Evolutionary conservation across 768 basidiomycete genomes (phyloP).

Genomic region (Mycena metata): DNA sequence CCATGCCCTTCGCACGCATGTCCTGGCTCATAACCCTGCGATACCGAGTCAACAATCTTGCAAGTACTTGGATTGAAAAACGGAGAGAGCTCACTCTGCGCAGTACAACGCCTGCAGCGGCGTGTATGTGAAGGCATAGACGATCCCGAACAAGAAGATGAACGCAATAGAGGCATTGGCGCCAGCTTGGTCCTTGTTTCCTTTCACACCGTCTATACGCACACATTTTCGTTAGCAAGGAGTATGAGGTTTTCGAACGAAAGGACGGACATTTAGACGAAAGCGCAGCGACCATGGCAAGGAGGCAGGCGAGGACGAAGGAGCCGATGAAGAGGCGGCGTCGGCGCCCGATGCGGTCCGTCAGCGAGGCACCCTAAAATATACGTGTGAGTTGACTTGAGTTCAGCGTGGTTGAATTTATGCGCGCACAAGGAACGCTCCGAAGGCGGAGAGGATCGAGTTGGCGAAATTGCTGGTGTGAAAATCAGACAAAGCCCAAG

Average conservation of each 20-base stretch:
- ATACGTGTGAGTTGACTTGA: neutral
- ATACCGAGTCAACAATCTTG: neutral
- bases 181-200: conserved; percentile 40
- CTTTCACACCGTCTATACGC: conserved; percentile 37
- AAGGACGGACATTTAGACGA: conserved; percentile 43
- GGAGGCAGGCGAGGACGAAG: conserved; percentile 39
- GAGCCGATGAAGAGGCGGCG: conserved; percentile 42
- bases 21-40: conserved; percentile 44
- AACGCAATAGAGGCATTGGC: conserved; percentile 45
- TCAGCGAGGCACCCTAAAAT: conserved; percentile 39
- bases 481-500: neutral
- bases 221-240: neutral
- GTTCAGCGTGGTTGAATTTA: neutral
- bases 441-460: conserved; percentile 44
- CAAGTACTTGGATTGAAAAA: neutral
- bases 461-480: conserved; percentile 43
- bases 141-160: conserved; percentile 45
- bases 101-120: conserved; percentile 46
- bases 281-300: conserved; percentile 42
- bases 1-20: conserved; percentile 47
- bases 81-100: conserved; percentile 39
- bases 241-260: neutral
- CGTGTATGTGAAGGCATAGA: conserved; percentile 44
- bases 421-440: conserved; percentile 39
- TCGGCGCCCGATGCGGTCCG: conserved; percentile 42